Evolutionary conservation across 352 stramenopile species (phyloP).

Genomic region (Detonula confervacea): DNA sequence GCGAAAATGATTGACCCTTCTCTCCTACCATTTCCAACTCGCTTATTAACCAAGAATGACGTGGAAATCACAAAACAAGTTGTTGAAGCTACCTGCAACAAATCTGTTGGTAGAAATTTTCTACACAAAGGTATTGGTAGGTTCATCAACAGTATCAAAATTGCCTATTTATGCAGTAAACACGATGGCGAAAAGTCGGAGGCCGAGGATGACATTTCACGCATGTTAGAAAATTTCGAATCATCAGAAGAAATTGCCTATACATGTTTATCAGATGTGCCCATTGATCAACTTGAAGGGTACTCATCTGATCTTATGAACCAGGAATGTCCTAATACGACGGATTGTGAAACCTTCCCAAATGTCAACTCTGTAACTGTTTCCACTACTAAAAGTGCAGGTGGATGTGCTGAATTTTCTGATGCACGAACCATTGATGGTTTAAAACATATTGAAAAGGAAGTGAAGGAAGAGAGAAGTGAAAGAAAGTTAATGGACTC

Average conservation of each 20-base stretch:
- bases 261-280: conserved; percentile 13
- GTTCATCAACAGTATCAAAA: conserved; percentile 23
- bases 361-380: neutral
- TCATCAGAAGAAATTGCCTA: conserved; percentile 17
- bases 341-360: neutral
- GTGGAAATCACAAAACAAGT: conserved; percentile 8
- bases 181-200: neutral
- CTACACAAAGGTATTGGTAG: conserved; percentile 18
- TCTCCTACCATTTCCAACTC: neutral
- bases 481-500: neutral
- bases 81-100: conserved; percentile 10
- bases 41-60: conserved; percentile 2
- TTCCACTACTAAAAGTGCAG: neutral
- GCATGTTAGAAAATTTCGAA: conserved; percentile 20
- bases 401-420: too few relatives aligned
- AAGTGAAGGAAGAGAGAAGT: neutral
- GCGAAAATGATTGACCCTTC: neutral
- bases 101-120: conserved; percentile 16
- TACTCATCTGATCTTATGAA: neutral
- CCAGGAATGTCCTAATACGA: too few relatives aligned
- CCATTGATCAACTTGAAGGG: neutral
- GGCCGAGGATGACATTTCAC: conserved; percentile 1
- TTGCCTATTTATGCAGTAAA: neutral
- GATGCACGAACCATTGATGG: too few relatives aligned
- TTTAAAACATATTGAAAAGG: neutral